Percentiles rank a stretch among this genome's conserved stretches.
These are phyloP conservation scores for Mycena crocata DNA, from an alignment of 768 basidiomycete species.

Conservation along the genomic window DNA sequence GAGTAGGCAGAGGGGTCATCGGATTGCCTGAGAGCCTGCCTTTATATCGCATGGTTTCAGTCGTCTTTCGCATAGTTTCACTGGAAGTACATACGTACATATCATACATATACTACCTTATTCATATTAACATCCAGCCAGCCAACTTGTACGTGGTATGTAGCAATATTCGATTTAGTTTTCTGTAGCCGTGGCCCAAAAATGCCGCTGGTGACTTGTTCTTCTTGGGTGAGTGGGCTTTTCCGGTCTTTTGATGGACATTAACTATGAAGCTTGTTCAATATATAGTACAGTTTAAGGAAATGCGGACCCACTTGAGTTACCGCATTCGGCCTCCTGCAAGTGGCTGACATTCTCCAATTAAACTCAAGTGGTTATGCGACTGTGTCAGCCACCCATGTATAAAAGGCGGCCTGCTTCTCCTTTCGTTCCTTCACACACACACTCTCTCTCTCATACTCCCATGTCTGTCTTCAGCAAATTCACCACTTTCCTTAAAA, in stretches of 20 bases:
- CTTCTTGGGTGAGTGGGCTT: too few species aligned
- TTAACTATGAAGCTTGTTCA: too few species aligned
- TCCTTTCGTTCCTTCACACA: too few species aligned
- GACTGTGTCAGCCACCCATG: too few species aligned
- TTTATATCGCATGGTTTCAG: background rate
- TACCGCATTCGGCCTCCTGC: too few species aligned
- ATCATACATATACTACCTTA: slow-evolving; percentile 11
- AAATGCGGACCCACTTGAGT: too few species aligned
- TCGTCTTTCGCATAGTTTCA: background rate
- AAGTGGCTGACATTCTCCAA: too few species aligned
- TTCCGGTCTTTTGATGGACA: too few species aligned
- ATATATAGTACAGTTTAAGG: too few species aligned
- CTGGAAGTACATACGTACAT: background rate
- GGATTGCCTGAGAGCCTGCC: slow-evolving; percentile 11
- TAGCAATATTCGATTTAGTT: background rate
- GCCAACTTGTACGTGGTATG: slow-evolving; percentile 10
- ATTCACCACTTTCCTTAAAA: slow-evolving; percentile 24
- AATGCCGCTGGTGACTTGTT: too few species aligned
- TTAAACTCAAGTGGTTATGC: too few species aligned
- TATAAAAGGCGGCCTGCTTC: too few species aligned
- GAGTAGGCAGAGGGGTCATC: slow-evolving; percentile 48
- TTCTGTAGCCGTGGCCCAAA: background rate
- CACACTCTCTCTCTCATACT: background rate
- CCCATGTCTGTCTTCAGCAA: slow-evolving; percentile 11
- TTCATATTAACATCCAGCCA: slow-evolving; percentile 18